Evolutionary conservation across 2,329 filamentous ascomycete species (phyloP), one percentile per base, ranked within the genome.

Genomic region (Hortaea sp.): DNA sequence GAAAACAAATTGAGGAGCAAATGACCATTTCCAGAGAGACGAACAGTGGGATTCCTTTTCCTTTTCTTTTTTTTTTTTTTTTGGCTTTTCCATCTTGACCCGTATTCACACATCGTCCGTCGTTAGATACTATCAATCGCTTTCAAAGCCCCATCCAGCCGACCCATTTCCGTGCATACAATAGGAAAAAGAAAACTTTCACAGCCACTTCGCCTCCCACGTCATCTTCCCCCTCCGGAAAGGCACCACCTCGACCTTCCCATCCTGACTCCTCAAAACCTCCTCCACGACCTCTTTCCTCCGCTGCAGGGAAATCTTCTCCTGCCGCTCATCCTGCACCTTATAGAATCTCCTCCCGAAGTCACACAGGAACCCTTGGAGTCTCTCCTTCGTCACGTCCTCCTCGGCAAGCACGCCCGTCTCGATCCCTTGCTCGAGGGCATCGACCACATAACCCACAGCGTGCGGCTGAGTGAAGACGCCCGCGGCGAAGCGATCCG

Each of bases 401-500:
- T 73, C 70, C 46, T 74, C 72, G 39, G 61, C 65, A 20, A 82
- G 53, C 38, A 78, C 67, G 0, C 75, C 75, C 51, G 72, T 70
- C 56, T 72, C 65, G 4, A 83, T 68, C 4, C 74, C 84, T 55
- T 78, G 75, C 63, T 84, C 77, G 37, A 88, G 66, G 20, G 77
- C 77, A 63, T 76, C 75, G 27, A 88, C 67, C 41, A 87, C 81
- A 41, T 81, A 73, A 45, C 79, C 79, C 1, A 80, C 72, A 0
- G 79, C 80, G 60, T 81, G 81, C 4, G 82, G 81, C 67, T 90
- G 85, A 1, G 85, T 89, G 63, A 88, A 90, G 39, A 89, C 84
- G 4, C 85, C 85, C 0, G 85, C 85, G 0, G 82, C 78, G 1
- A 81, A 76, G 55, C 62, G 64, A 61, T 62, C 70, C 63, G 74